Evolutionary conservation across 768 basidiomycete genomes (phyloP).

Genomic region (Aureoboletus auriporus): DNA sequence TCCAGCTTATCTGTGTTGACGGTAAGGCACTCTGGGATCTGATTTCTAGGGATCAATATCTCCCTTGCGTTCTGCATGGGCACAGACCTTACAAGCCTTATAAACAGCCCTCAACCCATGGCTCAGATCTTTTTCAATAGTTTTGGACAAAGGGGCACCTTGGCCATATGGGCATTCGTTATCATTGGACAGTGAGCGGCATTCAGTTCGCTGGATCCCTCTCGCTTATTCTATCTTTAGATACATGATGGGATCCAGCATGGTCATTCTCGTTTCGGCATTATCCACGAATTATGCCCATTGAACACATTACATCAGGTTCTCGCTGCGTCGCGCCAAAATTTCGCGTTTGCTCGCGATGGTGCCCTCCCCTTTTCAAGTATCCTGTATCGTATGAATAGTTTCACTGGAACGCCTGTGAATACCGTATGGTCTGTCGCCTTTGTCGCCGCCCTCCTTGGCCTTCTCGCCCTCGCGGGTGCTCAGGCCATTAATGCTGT

Average conservation of each 20-base stretch:
- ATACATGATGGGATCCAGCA: conserved; percentile 49
- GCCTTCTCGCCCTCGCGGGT: conserved; percentile 53
- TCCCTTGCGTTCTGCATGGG: conserved; percentile 59
- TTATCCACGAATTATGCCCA: not conserved
- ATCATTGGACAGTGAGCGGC: conserved; percentile 43
- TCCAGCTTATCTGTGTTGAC: not conserved
- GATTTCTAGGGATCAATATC: conserved; percentile 43
- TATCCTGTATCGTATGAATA: conserved; percentile 54
- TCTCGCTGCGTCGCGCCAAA: conserved; percentile 50
- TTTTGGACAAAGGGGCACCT: conserved; percentile 39
- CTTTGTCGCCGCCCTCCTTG: conserved; percentile 38
- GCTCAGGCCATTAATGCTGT: conserved; percentile 53
- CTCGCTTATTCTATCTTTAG: conserved; percentile 14
- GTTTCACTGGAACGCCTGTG: conserved; percentile 49
- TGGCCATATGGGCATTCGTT: conserved; percentile 54
- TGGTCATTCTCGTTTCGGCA: conserved; percentile 24
- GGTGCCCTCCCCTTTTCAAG: conserved; percentile 58
- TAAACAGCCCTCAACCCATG: conserved; percentile 42
- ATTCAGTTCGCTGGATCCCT: not conserved
- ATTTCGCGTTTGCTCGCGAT: conserved; percentile 56
- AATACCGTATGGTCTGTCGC: conserved; percentile 56
- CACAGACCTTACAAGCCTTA: conserved; percentile 39
- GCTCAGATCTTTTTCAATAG: conserved; percentile 40
- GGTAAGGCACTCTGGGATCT: not conserved
- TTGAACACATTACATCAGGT: conserved; percentile 26